Conservation (phyloP, 225 moss, liverwort and hornwort genomes). For the Thuidium tamariscinum region DNA sequence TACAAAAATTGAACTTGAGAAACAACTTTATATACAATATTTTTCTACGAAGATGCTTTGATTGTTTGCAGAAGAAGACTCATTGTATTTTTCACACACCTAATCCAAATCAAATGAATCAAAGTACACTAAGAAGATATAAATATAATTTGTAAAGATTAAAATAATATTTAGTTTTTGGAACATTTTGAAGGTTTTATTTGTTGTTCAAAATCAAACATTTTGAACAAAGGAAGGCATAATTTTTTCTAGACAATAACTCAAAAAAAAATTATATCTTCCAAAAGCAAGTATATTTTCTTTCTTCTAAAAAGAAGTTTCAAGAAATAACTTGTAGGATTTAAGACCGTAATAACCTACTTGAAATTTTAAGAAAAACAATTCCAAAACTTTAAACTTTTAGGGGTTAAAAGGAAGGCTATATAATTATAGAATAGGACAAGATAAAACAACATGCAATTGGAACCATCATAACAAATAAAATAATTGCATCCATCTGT, state of each 20-base stretch:
- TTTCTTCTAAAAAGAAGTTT: accelerated
- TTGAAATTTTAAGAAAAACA: accelerated
- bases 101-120: not conserved
- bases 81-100: not conserved
- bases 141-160: not conserved
- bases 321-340: not conserved
- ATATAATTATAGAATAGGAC: not conserved
- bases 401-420: accelerated
- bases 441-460: not conserved
- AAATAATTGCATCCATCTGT: accelerated
- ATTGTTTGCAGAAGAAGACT: accelerated
- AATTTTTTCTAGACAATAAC: accelerated
- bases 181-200: not conserved
- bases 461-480: not conserved
- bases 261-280: not conserved
- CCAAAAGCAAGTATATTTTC: accelerated
- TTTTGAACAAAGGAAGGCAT: accelerated
- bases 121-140: not conserved
- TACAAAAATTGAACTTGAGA: accelerated
- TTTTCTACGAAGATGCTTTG: accelerated
- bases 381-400: accelerated
- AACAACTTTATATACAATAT: not conserved
- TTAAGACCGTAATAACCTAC: accelerated
- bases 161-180: not conserved
- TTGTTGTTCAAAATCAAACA: accelerated